phyloP scores from a whole-genome alignment of 202 grass and related monocot species.

The Dendrocalamus latiflorus region DNA sequence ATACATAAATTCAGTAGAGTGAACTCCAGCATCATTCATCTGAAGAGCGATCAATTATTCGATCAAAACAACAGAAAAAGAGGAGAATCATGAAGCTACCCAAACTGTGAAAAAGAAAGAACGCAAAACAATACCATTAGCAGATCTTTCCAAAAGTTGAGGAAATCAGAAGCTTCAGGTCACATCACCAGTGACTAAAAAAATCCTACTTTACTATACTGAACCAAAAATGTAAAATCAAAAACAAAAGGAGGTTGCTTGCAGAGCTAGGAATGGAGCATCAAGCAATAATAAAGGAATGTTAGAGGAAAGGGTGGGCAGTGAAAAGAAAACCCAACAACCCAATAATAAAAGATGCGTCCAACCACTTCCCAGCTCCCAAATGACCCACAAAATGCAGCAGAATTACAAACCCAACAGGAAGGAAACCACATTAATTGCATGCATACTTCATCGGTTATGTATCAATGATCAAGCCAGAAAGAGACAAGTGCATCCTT shows the following conservation, averaged over 20 bases:
- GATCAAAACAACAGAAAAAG: not conserved
- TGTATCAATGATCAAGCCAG: slow-evolving; percentile 1
- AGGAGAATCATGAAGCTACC: not conserved
- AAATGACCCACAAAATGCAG: slow-evolving; percentile 33
- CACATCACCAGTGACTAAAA: not conserved
- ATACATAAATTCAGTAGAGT: not conserved
- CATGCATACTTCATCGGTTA: not conserved
- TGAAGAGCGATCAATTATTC: not conserved
- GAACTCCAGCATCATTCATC: not conserved
- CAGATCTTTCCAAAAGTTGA: not conserved
- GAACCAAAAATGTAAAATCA: no score
- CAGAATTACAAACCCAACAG: slow-evolving; percentile 18
- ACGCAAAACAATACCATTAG: slow-evolving; percentile 8
- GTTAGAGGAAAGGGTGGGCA: slow-evolving; percentile 17
- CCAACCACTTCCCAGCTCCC: slow-evolving; percentile 39
- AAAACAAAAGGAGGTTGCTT: slow-evolving; percentile 36
- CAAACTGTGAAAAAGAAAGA: not conserved
- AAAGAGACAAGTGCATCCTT: not conserved
- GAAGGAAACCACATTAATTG: slow-evolving; percentile 38
- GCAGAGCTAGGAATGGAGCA: slow-evolving; percentile 22
- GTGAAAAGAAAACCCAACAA: slow-evolving; percentile 54
- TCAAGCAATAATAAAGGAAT: slow-evolving; percentile 27
- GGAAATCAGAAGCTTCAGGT: not conserved
- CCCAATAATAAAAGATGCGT: slow-evolving; percentile 41
- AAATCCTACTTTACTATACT: not conserved